Base-by-base conservation (phyloP, 2,329 filamentous ascomycete species). In the Aquanectria penicillioides region DNA sequence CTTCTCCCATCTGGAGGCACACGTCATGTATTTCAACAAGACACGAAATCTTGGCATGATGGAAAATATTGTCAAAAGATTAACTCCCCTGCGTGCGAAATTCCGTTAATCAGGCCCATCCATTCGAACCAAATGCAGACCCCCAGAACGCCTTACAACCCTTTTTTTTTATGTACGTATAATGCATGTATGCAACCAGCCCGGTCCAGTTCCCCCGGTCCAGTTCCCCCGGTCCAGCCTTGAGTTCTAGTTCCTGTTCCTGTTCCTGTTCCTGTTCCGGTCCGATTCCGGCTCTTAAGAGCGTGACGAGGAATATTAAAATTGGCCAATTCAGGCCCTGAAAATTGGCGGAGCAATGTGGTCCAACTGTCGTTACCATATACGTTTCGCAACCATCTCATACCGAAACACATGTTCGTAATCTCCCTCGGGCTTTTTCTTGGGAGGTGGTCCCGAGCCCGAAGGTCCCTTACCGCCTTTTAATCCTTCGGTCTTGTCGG, bases 301-400 rank as follows among this genome's bases (percentile, higher is more conserved):
- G 11, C 13, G 17, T 22, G 8, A 46, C 36, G 15, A 22, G 22
- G 29, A 40, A 52, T 26, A 15, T n/a, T 4, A 26, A 17, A 33
- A 22, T 28, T 34, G 20, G 44, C 28, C 29, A 47, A 50, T 15
- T 13, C 22, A 9, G 40, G 10, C 20, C 26, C 17, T 22, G 23
- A 36, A 22, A 20, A 17, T 20, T 22, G 11, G 29, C 11, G 4
- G 25, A 46, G 34, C 17, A 41, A 37, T 18, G 47, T 22, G 13
- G 13, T 25, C 10, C 2, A 7, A 5, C 12, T 25, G 3, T 17
- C 17, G 9, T 65, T 76, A 98, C 95, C 95, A 99, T 69, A 99
- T 99, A 73, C 95, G 85, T 83, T 97, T 98, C 1, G 93, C 92
- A 68, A 93, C 89, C 95, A 98, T 97, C 73, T 93, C 93, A 78